Percentiles rank a stretch among this genome's conserved stretches.
phyloP scores from a whole-genome alignment of 1,139 yeast genomes.

The Ashbya aceris region DNA sequence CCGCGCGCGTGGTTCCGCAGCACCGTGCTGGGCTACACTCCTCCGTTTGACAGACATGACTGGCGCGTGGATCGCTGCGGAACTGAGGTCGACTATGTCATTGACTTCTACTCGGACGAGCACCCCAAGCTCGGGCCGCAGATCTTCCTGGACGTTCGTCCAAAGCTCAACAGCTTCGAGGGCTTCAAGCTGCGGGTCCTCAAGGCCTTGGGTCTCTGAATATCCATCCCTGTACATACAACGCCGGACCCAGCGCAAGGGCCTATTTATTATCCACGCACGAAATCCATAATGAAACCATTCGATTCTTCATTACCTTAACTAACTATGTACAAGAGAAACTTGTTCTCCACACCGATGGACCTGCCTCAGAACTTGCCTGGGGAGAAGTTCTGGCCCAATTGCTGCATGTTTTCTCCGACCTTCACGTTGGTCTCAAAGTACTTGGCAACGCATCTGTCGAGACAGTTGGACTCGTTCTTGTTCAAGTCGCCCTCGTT shows the following conservation, averaged over 20 bases:
- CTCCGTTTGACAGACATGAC: conserved; percentile 94
- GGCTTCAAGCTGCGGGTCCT: conserved; percentile 63
- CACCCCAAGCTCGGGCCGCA: conserved; percentile 45
- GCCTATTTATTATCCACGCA: too few species aligned
- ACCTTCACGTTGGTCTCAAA: conserved; percentile 94
- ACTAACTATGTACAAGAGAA: conserved; percentile 3
- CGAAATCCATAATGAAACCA: too few species aligned
- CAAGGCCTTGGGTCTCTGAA: conserved; percentile 45
- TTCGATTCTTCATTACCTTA: too few species aligned
- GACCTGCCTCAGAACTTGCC: conserved; percentile 23
- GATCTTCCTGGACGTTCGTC: conserved; percentile 82
- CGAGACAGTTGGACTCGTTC: conserved; percentile 84
- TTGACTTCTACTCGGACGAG: conserved; percentile 72
- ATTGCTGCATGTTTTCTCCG: conserved; percentile 79
- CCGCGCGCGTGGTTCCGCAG: conserved; percentile 79
- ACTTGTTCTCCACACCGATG: neutral
- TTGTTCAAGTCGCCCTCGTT: conserved; percentile 70
- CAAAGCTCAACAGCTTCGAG: conserved; percentile 72
- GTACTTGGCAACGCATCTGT: conserved; percentile 95
- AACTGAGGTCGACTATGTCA: conserved; percentile 72
- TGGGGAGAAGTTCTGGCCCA: conserved; percentile 45
- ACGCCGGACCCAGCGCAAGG: too few species aligned
- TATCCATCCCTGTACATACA: neutral
- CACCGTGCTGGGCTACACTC: conserved; percentile 52
- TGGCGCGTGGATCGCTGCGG: conserved; percentile 93